Evolutionary conservation across 345 rosid species (phyloP).

Genomic region (Corchorus capsularis): DNA sequence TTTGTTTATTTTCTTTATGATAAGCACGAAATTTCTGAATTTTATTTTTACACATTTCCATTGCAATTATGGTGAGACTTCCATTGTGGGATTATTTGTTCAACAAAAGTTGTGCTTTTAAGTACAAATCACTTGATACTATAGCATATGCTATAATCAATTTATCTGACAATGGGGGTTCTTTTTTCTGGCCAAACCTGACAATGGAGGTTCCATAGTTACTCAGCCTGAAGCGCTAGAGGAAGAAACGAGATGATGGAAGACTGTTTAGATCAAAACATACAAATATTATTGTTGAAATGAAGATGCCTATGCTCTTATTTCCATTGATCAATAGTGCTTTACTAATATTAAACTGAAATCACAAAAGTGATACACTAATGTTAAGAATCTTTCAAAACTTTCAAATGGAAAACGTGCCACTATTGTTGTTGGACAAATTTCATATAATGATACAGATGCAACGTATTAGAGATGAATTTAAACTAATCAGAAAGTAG

Average conservation of each 20-base stretch:
- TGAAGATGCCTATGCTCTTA: not conserved
- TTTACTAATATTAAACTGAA: not conserved
- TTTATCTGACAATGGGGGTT: too few species aligned
- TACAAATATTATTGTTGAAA: not conserved
- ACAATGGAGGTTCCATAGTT: not conserved
- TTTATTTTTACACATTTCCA: not conserved
- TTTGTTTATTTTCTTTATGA: not conserved
- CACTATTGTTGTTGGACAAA: not conserved
- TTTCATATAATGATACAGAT: not conserved
- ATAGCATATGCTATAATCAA: not conserved
- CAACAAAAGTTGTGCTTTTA: not conserved
- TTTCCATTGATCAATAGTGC: not conserved
- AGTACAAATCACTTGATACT: not conserved
- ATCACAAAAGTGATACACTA: not conserved
- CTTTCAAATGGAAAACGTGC: not conserved
- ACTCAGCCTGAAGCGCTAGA: too few species aligned
- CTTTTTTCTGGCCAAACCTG: too few species aligned
- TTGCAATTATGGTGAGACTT: not conserved
- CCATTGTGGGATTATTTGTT: not conserved
- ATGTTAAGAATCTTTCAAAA: not conserved
- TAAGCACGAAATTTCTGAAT: too few species aligned
- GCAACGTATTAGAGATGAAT: not conserved
- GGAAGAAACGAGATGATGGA: not conserved
- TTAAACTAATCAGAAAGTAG: not conserved
- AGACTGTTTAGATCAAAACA: not conserved